phyloP scores from a whole-genome alignment of 305 asterid genomes.

The Solanum chacoense region DNA sequence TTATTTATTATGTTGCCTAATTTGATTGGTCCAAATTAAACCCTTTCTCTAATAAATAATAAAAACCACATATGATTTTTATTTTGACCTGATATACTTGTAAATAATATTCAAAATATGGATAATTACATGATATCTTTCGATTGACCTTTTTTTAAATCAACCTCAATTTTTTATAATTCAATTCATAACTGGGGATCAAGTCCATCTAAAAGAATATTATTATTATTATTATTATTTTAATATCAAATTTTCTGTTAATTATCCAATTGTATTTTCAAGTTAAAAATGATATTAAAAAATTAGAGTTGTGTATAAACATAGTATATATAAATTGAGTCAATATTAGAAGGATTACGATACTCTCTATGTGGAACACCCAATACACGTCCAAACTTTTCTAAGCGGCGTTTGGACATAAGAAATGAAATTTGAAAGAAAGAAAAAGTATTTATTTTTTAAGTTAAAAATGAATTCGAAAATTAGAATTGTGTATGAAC shows the following conservation, averaged over 20 bases:
- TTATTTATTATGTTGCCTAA: neutral
- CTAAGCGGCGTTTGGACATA: neutral
- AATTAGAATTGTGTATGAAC: neutral
- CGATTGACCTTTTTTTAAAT: too few species aligned
- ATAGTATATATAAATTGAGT: neutral
- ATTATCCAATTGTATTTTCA: neutral
- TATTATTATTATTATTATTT: too few species aligned
- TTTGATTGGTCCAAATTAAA: too few species aligned
- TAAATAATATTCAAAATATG: too few species aligned
- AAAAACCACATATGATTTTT: too few species aligned
- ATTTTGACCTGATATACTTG: neutral
- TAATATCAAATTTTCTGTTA: too few species aligned
- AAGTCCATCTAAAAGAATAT: too few species aligned
- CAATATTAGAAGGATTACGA: neutral
- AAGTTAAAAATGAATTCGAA: neutral
- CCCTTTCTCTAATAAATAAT: too few species aligned
- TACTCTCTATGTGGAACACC: neutral
- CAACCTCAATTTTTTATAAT: neutral
- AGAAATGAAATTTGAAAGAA: neutral
- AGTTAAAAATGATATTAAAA: neutral
- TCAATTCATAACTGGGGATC: neutral
- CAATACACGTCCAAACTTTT: neutral
- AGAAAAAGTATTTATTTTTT: too few species aligned
- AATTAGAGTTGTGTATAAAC: neutral
- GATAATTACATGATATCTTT: too few species aligned